phyloP scores from a whole-genome alignment of 2,329 filamentous ascomycete genomes.

The Sporothrix pseudoabietina region DNA sequence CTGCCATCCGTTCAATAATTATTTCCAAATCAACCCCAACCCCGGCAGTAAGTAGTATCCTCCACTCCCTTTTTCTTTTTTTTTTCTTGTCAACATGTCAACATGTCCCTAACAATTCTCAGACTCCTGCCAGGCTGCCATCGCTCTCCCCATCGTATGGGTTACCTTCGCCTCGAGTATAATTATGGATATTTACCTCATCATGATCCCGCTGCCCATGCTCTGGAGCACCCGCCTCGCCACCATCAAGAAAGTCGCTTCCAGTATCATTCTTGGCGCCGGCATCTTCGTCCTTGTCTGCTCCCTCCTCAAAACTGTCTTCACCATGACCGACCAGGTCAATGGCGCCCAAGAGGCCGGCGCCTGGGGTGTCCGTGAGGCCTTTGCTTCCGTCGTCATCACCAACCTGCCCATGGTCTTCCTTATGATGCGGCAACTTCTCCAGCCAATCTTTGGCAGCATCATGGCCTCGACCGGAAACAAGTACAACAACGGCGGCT shows the following conservation, averaged over 20 bases:
- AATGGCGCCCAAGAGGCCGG: slow-evolving; percentile 43
- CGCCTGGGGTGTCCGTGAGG: slow-evolving; percentile 44
- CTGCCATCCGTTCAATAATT: slow-evolving; percentile 30
- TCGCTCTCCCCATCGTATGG: slow-evolving; percentile 41
- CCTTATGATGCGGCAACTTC: slow-evolving; percentile 46
- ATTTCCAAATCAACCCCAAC: slow-evolving; percentile 37
- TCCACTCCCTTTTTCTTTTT: background rate
- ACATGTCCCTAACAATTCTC: background rate
- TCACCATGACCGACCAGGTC: slow-evolving; percentile 41
- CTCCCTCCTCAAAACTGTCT: slow-evolving; percentile 42
- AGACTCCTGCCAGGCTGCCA: slow-evolving; percentile 51
- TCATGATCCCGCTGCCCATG: slow-evolving; percentile 56
- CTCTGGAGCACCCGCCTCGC: slow-evolving; percentile 41
- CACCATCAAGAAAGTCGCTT: slow-evolving; percentile 42
- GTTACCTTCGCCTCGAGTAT: slow-evolving; percentile 54
- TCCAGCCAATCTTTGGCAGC: slow-evolving; percentile 44
- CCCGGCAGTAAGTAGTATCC: slow-evolving; percentile 28
- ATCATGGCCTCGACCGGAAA: slow-evolving; percentile 45
- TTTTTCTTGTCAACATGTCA: background rate
- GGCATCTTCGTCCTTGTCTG: slow-evolving; percentile 44
- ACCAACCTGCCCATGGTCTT: slow-evolving; percentile 48
- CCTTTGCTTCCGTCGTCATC: slow-evolving; percentile 46
- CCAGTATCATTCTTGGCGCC: slow-evolving; percentile 42
- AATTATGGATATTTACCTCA: slow-evolving; percentile 56
- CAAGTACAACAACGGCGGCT: slow-evolving; percentile 43